Evolutionary conservation across 257 asterid species (phyloP).

Genomic region (Gentiana dahurica): DNA sequence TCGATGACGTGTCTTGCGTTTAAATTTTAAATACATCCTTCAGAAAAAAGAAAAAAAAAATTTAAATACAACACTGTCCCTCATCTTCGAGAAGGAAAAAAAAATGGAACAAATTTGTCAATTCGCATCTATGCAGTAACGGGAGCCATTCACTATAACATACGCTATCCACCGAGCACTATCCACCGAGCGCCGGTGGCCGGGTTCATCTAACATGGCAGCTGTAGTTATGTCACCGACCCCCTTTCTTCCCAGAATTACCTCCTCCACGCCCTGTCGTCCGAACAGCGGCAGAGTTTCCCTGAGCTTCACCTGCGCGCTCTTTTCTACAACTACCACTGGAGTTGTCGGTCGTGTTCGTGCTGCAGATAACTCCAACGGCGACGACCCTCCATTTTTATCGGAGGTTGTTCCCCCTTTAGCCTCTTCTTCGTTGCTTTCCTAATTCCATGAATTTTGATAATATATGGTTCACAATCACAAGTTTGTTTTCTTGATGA

Average conservation of each 20-base stretch:
- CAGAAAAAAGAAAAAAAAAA: too few relatives aligned
- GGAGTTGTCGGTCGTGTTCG: slow-evolving; percentile 5
- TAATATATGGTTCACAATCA: background rate
- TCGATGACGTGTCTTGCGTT: too few relatives aligned
- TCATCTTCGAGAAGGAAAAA: too few relatives aligned
- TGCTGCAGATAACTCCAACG: slow-evolving; percentile 15
- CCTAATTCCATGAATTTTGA: background rate
- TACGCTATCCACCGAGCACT: too few relatives aligned
- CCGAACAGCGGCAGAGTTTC: background rate
- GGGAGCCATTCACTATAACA: too few relatives aligned
- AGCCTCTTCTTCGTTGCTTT: background rate
- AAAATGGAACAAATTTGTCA: too few relatives aligned
- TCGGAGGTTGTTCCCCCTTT: slow-evolving; percentile 17
- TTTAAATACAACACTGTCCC: too few relatives aligned
- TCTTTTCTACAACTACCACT: background rate
- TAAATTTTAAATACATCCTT: too few relatives aligned
- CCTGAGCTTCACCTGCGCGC: background rate
- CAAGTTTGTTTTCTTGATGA: background rate
- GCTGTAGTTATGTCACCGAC: slow-evolving; percentile 4
- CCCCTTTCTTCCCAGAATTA: background rate
- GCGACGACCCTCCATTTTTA: slow-evolving; percentile 8
- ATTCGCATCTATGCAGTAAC: too few relatives aligned
- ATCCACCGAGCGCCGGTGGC: background rate
- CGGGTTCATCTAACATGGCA: slow-evolving; percentile 9
- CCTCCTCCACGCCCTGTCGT: background rate